A percentile compares a stretch with the other conserved stretches of the same genome.
These are phyloP conservation scores for Cladosporium colombiae DNA, from an alignment of 2,329 filamentous ascomycete species.

Conservation along the genomic window DNA sequence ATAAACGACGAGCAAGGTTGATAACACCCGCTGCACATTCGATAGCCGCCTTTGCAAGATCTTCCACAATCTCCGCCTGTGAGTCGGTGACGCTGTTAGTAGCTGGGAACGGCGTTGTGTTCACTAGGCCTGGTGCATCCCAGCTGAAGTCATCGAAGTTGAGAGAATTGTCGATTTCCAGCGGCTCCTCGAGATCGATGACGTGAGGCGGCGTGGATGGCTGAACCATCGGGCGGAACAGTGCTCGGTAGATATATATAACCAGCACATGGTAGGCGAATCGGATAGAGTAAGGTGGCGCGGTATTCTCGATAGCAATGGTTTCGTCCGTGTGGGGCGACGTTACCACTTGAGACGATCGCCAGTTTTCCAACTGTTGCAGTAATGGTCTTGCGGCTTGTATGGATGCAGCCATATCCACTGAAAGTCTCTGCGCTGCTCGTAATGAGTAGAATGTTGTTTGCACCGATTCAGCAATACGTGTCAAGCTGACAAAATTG, in stretches of 20 bases:
- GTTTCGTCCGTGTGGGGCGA: background rate
- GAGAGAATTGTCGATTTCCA: background rate
- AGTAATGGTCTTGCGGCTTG: conserved; percentile 8
- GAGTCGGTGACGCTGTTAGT: background rate
- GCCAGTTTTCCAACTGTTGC: conserved; percentile 2
- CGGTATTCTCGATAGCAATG: background rate
- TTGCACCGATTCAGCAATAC: conserved; percentile 6
- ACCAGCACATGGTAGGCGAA: conserved; percentile 11
- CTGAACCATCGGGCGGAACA: conserved; percentile 10
- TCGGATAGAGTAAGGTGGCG: background rate
- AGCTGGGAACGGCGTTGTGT: conserved; percentile 4
- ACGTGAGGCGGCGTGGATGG: conserved; percentile 9
- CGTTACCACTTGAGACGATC: background rate
- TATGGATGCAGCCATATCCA: conserved; percentile 9
- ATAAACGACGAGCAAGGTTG: conserved; percentile 4
- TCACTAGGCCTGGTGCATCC: conserved; percentile 1
- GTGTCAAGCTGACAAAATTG: conserved; percentile 5
- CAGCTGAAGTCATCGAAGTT: conserved; percentile 4
- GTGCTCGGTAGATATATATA: conserved; percentile 11
- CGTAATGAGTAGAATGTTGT: conserved; percentile 7
- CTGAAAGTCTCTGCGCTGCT: conserved; percentile 11
- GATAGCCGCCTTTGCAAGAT: conserved; percentile 4
- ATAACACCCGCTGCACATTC: conserved; percentile 10
- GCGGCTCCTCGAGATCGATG: conserved; percentile 14
- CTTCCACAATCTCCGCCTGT: conserved; percentile 3